phyloP scores from a whole-genome alignment of 768 basidiomycete genomes.

The Artomyces pyxidatus region DNA sequence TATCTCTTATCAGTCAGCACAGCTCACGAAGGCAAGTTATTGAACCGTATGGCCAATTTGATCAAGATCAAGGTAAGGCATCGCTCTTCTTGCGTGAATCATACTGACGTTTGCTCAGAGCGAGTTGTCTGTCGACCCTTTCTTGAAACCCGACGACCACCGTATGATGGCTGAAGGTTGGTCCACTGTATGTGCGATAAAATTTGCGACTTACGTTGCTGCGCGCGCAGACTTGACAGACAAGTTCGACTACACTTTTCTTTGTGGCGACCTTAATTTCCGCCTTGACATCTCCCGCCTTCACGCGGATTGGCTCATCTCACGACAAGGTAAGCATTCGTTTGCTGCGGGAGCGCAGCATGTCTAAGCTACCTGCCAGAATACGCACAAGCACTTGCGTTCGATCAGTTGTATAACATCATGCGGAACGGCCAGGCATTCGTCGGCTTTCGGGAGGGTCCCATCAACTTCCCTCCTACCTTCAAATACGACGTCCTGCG shows the following conservation, averaged over 20 bases:
- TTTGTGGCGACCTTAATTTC: conserved; percentile 91
- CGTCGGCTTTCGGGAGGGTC: conserved; percentile 69
- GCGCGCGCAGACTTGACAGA: conserved; percentile 63
- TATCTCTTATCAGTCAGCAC: conserved; percentile 1
- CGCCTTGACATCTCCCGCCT: conserved; percentile 80
- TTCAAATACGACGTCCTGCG: conserved; percentile 87
- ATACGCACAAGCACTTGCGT: conserved; percentile 77
- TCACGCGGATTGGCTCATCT: conserved; percentile 92
- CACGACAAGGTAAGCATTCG: conserved; percentile 52
- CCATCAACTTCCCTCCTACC: conserved; percentile 83
- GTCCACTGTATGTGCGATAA: conserved; percentile 7
- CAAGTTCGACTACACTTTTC: conserved; percentile 81
- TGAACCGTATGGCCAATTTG: conserved; percentile 79
- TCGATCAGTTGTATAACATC: conserved; percentile 79
- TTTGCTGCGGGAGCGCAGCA: neutral
- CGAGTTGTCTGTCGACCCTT: conserved; percentile 75
- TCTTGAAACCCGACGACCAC: conserved; percentile 55
- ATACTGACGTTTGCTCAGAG: conserved; percentile 30
- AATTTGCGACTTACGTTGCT: conserved; percentile 8
- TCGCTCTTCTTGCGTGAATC: neutral
- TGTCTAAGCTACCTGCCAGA: conserved; percentile 35
- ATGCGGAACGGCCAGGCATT: conserved; percentile 68
- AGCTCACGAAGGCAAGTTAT: conserved; percentile 73
- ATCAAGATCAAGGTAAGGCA: conserved; percentile 73
- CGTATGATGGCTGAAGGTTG: conserved; percentile 65